Base-by-base conservation (phyloP, 2,329 filamentous ascomycete genomes). In the Madurella fahalii region DNA sequence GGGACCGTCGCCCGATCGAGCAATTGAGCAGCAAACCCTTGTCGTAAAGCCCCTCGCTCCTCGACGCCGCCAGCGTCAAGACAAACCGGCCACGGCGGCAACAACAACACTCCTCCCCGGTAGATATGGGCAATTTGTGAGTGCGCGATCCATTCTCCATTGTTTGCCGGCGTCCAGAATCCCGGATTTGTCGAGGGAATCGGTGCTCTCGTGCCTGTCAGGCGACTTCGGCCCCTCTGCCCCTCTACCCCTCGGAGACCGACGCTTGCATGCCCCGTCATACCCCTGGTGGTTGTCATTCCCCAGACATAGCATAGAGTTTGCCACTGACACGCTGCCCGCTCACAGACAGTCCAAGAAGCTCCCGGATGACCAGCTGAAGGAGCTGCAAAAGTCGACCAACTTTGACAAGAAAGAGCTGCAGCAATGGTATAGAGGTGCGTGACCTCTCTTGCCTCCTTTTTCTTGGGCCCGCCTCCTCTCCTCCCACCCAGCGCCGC, bases 391-490 rank as follows among this genome's bases (percentile, higher is more conserved):
- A 72, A 94, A 90, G 78, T 91, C 91, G 58, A 99, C 94, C 61
- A 91, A 97, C 74, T 99, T 99, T 70, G 94, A 99, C 75, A 96
- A 96, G 86, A 97, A 97, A 80, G 94, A 99, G 75, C 75, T 99
- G 70, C 94, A 99, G 73, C 93, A 97, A 85, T 99, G 94, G 94
- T 97, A 99, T 76, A 97, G 97, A 82, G 94, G 94, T 96, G 74
- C 61, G 84, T 58, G 20, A 18, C 68, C 25, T 17, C 12, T 2
- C 3, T 9, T 40, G 25, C 20, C n/a, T 16, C 39, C 15, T 15
- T 16, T 20, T n/a, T 4, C 7, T 16, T 12, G 5, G 43, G 40
- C 31, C 41, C 11, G 41, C 40, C 41, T 52, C 30, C 44, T 20
- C 43, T 52, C 62, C 34, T 13, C 39, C 25, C 4, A 30, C 31